A percentile compares a stretch with the other conserved stretches of the same genome.
Conservation (phyloP, 352 stramenopile species). For the Blastocystis sp. region DNA sequence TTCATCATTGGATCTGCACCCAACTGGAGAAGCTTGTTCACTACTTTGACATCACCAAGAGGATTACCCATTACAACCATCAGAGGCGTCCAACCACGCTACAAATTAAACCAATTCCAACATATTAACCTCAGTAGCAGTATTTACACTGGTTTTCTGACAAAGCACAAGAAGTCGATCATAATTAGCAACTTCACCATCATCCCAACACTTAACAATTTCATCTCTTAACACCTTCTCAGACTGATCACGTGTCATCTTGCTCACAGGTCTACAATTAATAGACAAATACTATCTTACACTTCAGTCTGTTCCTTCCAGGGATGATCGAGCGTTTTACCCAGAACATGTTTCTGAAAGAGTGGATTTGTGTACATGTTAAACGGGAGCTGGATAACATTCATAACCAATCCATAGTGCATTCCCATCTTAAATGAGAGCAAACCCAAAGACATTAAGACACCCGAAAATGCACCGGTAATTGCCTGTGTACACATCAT, state of each 20-base stretch:
- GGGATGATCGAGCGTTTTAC: slow-evolving; percentile 29
- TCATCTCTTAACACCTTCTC: slow-evolving; percentile 3
- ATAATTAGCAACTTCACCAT: slow-evolving; percentile 54
- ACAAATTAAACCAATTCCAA: not conserved
- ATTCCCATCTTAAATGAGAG: slow-evolving; percentile 59
- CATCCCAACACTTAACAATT: slow-evolving; percentile 58
- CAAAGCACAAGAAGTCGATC: slow-evolving; percentile 12
- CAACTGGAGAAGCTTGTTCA: slow-evolving; percentile 7
- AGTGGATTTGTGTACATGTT: slow-evolving; percentile 61
- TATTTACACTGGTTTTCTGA: not conserved
- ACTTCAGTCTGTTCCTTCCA: slow-evolving; percentile 53
- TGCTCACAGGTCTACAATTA: slow-evolving; percentile 41
- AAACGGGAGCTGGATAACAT: slow-evolving; percentile 62
- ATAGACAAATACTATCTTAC: not conserved
- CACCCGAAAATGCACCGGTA: not conserved
- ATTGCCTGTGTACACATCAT: slow-evolving; percentile 50
- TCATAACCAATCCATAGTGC: slow-evolving; percentile 66
- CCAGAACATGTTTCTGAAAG: slow-evolving; percentile 61
- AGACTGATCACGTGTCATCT: slow-evolving; percentile 49
- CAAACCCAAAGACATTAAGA: slow-evolving; percentile 51
- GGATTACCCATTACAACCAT: slow-evolving; percentile 67
- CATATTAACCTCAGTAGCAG: not conserved
- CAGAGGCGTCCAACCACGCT: slow-evolving; percentile 53
- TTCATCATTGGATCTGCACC: not conserved
- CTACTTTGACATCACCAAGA: not conserved